phyloP scores from a whole-genome alignment of 257 asterid genomes.

The Mentha longifolia region DNA sequence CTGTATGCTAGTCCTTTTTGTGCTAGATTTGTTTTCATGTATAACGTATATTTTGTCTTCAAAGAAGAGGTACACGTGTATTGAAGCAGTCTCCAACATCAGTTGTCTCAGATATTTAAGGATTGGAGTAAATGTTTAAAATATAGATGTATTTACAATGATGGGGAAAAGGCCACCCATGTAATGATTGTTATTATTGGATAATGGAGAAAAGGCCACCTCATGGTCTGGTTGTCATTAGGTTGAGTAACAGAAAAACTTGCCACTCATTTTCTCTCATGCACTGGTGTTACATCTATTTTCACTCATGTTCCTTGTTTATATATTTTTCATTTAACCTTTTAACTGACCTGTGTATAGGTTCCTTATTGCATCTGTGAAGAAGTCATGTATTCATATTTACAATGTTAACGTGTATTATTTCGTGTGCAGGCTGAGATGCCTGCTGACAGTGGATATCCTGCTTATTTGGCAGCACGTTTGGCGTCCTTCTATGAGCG shows the following conservation, averaged over 20 bases:
- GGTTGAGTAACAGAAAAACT: background rate
- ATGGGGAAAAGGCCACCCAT: background rate
- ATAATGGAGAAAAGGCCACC: background rate
- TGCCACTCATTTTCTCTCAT: background rate
- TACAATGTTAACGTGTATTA: conserved; percentile 25
- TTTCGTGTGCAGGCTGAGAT: conserved; percentile 77
- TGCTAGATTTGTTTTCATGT: conserved; percentile 16
- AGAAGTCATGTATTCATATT: background rate
- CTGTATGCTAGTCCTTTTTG: conserved; percentile 8
- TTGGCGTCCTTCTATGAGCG: conserved; percentile 99
- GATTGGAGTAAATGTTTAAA: background rate
- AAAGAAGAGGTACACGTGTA: conserved; percentile 10
- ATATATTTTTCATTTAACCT: background rate
- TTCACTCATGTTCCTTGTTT: background rate
- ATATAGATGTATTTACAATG: background rate
- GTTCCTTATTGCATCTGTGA: conserved; percentile 24
- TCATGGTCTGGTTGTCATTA: background rate
- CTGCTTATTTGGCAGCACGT: conserved; percentile 99
- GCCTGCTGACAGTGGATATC: conserved; percentile 99
- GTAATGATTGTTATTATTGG: background rate
- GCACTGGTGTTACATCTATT: background rate
- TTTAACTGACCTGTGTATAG: background rate
- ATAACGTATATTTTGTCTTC: conserved; percentile 13
- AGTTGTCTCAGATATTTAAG: background rate
- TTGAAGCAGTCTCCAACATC: conserved; percentile 11